phyloP scores from a whole-genome alignment of 2,329 filamentous ascomycete species.

The Beauveria medogensis region DNA sequence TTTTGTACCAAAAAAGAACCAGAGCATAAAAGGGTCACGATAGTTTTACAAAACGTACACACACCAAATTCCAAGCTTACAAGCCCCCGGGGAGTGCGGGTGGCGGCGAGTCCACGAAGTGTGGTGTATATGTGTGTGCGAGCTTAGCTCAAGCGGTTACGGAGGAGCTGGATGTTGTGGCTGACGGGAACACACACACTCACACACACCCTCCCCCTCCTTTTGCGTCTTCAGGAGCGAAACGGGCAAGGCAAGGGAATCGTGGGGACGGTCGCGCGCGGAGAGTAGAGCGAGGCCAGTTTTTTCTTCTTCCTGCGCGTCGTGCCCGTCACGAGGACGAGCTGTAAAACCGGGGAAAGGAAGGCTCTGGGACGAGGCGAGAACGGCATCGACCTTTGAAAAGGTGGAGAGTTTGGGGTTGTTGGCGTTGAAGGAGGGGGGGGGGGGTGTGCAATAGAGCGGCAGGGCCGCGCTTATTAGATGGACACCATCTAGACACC shows the following conservation, averaged over 20 bases:
- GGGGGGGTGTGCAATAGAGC: not conserved
- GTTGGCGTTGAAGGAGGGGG: not conserved
- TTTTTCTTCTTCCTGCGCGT: not conserved
- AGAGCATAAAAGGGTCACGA: conserved; percentile 2
- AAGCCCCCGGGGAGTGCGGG: not conserved
- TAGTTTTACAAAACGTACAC: not conserved
- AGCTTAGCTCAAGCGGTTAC: not conserved
- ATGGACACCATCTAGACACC: not conserved
- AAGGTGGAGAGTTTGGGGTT: conserved; percentile 9
- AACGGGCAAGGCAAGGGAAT: not conserved
- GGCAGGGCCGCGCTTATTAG: not conserved
- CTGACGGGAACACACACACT: not conserved
- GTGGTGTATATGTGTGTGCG: not conserved
- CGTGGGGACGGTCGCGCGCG: not conserved
- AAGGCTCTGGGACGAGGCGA: not conserved
- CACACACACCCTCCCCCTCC: not conserved
- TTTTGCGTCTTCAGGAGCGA: not conserved
- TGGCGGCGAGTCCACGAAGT: not conserved
- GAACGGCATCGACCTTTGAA: conserved; percentile 8
- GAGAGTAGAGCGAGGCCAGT: not conserved
- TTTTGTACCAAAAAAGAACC: conserved; percentile 2
- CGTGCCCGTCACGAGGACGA: conserved; percentile 6
- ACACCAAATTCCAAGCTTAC: conserved; percentile 1
- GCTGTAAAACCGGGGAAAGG: conserved; percentile 2
- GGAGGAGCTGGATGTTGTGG: not conserved